A percentile compares a stretch with the other conserved stretches of the same genome.
Conservation (phyloP, 805 yeast species). For the Candida hungchunana region DNA sequence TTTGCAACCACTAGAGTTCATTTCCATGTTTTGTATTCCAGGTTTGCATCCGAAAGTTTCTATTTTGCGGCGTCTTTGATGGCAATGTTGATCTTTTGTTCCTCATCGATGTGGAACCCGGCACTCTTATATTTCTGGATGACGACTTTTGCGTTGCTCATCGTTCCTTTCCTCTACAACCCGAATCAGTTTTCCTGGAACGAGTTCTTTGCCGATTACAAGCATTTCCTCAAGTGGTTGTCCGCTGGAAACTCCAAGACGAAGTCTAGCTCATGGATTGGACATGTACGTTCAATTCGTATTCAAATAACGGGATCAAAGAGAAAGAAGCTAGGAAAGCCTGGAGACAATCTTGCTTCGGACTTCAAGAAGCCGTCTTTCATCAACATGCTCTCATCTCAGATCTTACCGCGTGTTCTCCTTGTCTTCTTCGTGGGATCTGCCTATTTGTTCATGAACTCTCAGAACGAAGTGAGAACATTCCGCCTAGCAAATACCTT, state of each 20-base stretch:
- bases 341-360: conserved; percentile 36
- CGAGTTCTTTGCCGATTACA: conserved; percentile 61
- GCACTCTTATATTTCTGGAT: conserved; percentile 60
- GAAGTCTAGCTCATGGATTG: conserved; percentile 38
- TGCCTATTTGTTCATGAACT: conserved; percentile 51
- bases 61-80: conserved; percentile 57
- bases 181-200: conserved; percentile 64
- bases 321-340: conserved; percentile 34
- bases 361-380: conserved; percentile 49
- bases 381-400: conserved; percentile 38
- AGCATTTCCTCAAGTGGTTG: conserved; percentile 39
- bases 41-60: conserved; percentile 65
- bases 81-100: conserved; percentile 49
- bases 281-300: conserved; percentile 46
- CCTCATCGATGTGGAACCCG: conserved; percentile 58
- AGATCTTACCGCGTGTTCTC: conserved; percentile 35
- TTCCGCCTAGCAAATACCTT: conserved; percentile 36
- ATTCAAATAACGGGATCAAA: conserved; percentile 56
- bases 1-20: conserved; percentile 72
- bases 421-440: conserved; percentile 33
- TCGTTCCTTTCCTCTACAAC: conserved; percentile 59
- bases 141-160: conserved; percentile 48
- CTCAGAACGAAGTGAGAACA: conserved; percentile 43
- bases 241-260: conserved; percentile 45
- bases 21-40: conserved; percentile 57